Evolutionary conservation across 495 filamentous ascomycete genomes (phyloP).

Genomic region (Penicillium canariense): DNA sequence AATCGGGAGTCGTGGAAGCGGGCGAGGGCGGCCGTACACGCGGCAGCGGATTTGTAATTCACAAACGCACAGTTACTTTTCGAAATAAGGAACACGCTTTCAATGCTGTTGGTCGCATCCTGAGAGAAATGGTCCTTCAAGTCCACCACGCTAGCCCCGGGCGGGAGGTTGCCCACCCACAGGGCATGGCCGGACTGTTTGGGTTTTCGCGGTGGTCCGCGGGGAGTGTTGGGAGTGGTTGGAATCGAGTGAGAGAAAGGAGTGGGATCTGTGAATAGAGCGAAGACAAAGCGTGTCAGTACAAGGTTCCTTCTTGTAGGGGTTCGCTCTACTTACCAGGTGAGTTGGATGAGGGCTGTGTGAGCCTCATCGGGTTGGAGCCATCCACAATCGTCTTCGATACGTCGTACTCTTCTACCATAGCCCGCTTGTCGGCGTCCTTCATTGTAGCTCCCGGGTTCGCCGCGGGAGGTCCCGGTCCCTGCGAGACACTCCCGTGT

Average conservation of each 20-base stretch:
- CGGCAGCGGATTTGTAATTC: constrained; percentile 82
- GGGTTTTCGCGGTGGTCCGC: constrained; percentile 90
- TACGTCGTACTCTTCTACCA: constrained; percentile 33
- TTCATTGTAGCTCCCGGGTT: constrained; percentile 6
- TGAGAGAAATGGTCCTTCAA: constrained; percentile 89
- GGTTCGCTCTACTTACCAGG: constrained; percentile 29
- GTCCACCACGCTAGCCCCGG: constrained; percentile 71
- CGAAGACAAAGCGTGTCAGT: not conserved
- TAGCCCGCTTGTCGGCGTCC: constrained; percentile 20
- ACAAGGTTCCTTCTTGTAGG: not conserved
- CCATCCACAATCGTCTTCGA: constrained; percentile 47
- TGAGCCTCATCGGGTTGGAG: constrained; percentile 34
- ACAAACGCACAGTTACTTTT: constrained; percentile 99
- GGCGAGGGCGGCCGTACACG: constrained; percentile 72
- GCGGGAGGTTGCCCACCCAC: constrained; percentile 95
- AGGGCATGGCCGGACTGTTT: constrained; percentile 91
- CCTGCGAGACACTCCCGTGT: constrained; percentile 3
- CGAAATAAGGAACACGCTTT: constrained; percentile 91
- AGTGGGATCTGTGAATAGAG: constrained; percentile 10
- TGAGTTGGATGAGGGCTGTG: constrained; percentile 12
- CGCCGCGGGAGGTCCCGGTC: not conserved
- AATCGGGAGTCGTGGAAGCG: constrained; percentile 93
- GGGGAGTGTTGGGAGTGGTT: constrained; percentile 52
- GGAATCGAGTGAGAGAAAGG: constrained; percentile 17
- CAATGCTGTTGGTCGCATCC: constrained; percentile 72